phyloP scores from a whole-genome alignment of 257 asterid species.

The Gardenia jasminoides region DNA sequence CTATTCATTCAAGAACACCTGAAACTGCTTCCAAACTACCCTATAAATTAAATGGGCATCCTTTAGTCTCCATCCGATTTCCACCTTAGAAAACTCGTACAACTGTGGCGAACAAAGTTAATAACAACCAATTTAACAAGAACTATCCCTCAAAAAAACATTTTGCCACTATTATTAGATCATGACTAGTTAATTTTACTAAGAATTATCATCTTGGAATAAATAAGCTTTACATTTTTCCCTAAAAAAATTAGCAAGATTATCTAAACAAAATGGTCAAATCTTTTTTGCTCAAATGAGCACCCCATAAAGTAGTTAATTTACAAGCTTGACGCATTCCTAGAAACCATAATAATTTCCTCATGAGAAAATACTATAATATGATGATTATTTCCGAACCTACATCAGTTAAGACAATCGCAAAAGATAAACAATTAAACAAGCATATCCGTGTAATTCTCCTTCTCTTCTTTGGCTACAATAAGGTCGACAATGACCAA shows the following conservation, averaged over 20 bases:
- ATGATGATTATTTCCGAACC: too few species aligned
- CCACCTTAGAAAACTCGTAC: neutral
- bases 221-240: too few species aligned
- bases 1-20: neutral
- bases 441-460: neutral
- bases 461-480: neutral
- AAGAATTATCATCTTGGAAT: too few species aligned
- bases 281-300: neutral
- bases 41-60: neutral
- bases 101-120: neutral
- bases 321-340: neutral
- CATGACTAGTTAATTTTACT: neutral
- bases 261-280: neutral
- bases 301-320: neutral
- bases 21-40: neutral
- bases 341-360: too few species aligned
- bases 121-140: neutral
- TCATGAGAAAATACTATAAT: neutral
- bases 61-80: neutral
- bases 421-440: neutral
- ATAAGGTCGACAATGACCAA: neutral
- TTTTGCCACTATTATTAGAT: neutral
- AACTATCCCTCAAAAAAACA: neutral
- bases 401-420: neutral
- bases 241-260: neutral